Base-by-base conservation (phyloP, 2,329 filamentous ascomycete genomes). In the Ascochyta fabae region DNA sequence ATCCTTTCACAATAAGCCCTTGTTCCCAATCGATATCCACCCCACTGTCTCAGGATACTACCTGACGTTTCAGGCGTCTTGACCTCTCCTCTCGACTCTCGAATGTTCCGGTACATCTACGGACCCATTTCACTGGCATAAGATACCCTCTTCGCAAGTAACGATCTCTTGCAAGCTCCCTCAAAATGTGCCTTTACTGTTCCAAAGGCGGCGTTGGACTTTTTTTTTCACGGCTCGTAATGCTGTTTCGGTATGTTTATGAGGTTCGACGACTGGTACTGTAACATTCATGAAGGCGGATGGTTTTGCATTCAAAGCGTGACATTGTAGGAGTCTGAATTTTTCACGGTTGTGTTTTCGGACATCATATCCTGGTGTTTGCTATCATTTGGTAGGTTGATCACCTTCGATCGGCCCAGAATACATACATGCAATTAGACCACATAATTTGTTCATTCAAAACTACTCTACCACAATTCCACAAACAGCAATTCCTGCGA, bases 21-120 rank as follows among this genome's bases (percentile, higher is more conserved):
- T 56, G 67, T 70, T 67, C 68, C 65, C 67, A 47, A 35, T 40
- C 49, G 39, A 38, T 60, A n/a, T 31, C 27, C 47, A 41, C 42
- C 19, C 26, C 24, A 24, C 33, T 54, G 51, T 56, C 38, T 47
- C 47, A 56, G 47, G 41, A 19, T 39, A 34, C 6, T 27, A 58
- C 54, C 59, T 64, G 58, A 62, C 49, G 68, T 68, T 67, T 67
- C 67, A 68, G 64, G 64, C 41, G 44, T 44, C 24, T 42, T 53
- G 40, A 19, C 49, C 49, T 43, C 50, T 48, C 43, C 41, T 53
- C 16, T 34, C 26, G 33, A 38, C 16, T 48, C 54, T 45, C 34
- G 7, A 52, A 35, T 38, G 16, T 29, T 48, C 40, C 24, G 54
- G 27, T 41, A 33, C 44, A n/a, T 36, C 12, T 23, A 45, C 31